These are phyloP conservation scores for Barnettozyma californica DNA, from an alignment of 805 yeast genomes.

Conservation along the genomic window DNA sequence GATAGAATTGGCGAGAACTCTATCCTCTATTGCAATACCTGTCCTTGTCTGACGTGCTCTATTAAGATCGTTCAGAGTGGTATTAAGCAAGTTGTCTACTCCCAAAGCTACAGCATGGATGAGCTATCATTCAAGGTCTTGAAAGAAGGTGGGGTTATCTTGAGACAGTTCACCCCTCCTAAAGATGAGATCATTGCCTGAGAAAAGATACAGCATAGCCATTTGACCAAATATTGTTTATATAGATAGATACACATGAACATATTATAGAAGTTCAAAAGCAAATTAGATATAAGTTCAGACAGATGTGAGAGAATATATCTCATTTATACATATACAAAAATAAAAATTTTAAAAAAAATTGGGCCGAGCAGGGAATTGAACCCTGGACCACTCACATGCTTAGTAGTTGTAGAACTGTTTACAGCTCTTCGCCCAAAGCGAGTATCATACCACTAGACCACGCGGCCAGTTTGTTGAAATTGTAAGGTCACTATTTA, in stretches of 20 bases:
- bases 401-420: conserved; percentile 9
- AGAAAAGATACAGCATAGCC: neutral
- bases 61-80: conserved; percentile 94
- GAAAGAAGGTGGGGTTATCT: conserved; percentile 62
- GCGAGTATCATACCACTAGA: conserved; percentile 25
- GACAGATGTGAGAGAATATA: too few relatives aligned
- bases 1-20: conserved; percentile 66
- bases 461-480: conserved; percentile 17
- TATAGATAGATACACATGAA: neutral
- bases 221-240: too few relatives aligned
- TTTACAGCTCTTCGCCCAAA: conserved; percentile 18
- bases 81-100: conserved; percentile 84
- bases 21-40: conserved; percentile 86
- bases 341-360: conserved; percentile 7
- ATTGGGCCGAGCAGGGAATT: conserved; percentile 18
- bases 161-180: conserved; percentile 51
- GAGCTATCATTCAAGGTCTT: conserved; percentile 64
- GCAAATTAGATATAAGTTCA: too few relatives aligned
- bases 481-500: too few relatives aligned
- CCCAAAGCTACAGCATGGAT: conserved; percentile 92
- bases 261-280: neutral
- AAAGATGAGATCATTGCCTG: conserved; percentile 19
- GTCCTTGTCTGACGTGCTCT: conserved; percentile 95
- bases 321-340: too few relatives aligned
- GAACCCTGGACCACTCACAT: conserved; percentile 20